Conservation (phyloP, 1,284 basidiomycete genomes). For the Malassezia vespertilionis region DNA sequence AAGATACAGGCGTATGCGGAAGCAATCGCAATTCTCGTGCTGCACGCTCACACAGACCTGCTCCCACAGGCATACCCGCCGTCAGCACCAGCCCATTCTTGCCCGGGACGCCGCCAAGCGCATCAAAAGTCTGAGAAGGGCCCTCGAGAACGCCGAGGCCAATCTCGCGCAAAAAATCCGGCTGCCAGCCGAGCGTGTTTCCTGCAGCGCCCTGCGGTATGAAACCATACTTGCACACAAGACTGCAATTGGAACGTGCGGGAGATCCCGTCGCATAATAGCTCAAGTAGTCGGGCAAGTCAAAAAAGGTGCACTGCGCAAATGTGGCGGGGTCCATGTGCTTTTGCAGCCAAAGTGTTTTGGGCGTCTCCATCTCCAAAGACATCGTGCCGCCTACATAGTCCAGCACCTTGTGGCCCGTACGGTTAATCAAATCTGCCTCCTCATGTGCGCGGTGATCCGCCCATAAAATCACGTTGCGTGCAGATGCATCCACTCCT, state of each 20-base stretch:
- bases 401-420: conserved; percentile 71
- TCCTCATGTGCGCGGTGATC: conserved; percentile 89
- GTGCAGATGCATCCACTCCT: conserved; percentile 9
- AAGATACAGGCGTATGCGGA: conserved; percentile 85
- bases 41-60: conserved; percentile 65
- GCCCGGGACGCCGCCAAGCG: conserved; percentile 63
- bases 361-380: conserved; percentile 54
- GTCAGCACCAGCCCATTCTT: conserved; percentile 60
- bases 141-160: conserved; percentile 50
- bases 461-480: conserved; percentile 43
- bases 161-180: conserved; percentile 37
- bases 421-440: conserved; percentile 76
- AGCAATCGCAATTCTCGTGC: conserved; percentile 74
- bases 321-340: conserved; percentile 70
- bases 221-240: conserved; percentile 93
- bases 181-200: conserved; percentile 40
- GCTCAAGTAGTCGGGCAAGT: conserved; percentile 90
- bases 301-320: conserved; percentile 79
- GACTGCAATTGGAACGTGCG: conserved; percentile 78
- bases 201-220: conserved; percentile 57
- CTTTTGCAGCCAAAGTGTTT: conserved; percentile 88
- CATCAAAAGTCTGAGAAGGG: conserved; percentile 55
- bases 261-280: conserved; percentile 72
- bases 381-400: conserved; percentile 96
- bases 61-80: conserved; percentile 83